Evolutionary conservation across 2,329 filamentous ascomycete species (phyloP).

Genomic region (Pseudogymnoascus sp.): DNA sequence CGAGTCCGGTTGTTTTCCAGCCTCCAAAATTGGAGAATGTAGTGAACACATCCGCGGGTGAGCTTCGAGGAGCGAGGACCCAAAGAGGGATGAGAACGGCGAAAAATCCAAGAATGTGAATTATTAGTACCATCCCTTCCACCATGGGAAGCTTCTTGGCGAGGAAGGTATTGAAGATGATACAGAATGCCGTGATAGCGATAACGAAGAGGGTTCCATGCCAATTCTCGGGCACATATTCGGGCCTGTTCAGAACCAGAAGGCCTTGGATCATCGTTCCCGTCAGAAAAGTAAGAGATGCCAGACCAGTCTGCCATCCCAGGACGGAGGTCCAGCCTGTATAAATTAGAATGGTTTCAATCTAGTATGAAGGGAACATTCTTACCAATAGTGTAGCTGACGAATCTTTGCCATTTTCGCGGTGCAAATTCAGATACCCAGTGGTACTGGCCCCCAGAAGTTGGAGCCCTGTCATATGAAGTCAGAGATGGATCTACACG

Average conservation of each 20-base stretch:
- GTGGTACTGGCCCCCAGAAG: constrained; percentile 49
- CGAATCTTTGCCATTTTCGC: constrained; percentile 38
- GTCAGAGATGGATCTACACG: neutral
- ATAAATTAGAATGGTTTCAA: neutral
- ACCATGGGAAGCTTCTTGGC: constrained; percentile 34
- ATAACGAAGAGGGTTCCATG: constrained; percentile 37
- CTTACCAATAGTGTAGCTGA: constrained; percentile 44
- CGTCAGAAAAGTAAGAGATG: constrained; percentile 34
- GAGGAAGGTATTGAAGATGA: constrained; percentile 38
- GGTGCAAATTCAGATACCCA: constrained; percentile 50
- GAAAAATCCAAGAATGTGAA: constrained; percentile 39
- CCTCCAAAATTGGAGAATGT: constrained; percentile 27
- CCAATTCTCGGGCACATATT: constrained; percentile 31
- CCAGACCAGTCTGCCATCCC: constrained; percentile 37
- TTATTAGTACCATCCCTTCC: constrained; percentile 35
- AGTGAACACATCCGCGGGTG: constrained; percentile 24
- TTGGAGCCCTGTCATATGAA: constrained; percentile 37
- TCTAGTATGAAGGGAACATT: constrained; percentile 7
- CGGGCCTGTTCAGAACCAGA: constrained; percentile 24
- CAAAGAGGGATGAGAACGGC: constrained; percentile 34
- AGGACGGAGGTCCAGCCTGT: constrained; percentile 39
- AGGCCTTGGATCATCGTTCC: constrained; percentile 39
- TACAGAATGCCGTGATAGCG: constrained; percentile 33
- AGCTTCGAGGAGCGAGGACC: constrained; percentile 22
- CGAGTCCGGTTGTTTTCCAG: constrained; percentile 28